phyloP scores from a whole-genome alignment of 495 filamentous ascomycete species.

The Melanomma pulvis-pyrius region DNA sequence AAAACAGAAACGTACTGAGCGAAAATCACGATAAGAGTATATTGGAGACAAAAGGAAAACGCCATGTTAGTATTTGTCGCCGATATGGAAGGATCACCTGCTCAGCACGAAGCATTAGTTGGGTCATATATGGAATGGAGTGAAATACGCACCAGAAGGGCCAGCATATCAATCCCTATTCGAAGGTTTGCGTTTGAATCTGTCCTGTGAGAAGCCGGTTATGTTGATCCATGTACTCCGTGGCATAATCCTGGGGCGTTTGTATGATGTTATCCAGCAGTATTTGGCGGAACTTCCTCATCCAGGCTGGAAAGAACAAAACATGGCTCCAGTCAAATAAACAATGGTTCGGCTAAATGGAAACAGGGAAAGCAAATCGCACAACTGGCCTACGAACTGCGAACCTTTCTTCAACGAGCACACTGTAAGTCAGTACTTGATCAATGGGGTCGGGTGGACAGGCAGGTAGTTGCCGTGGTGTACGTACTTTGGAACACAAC shows the following conservation, averaged over 20 bases:
- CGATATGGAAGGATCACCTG: not conserved
- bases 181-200: not conserved
- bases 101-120: not conserved
- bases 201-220: not conserved
- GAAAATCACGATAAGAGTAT: slow-evolving; percentile 4
- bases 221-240: not conserved
- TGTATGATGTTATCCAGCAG: not conserved
- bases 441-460: slow-evolving; percentile 23
- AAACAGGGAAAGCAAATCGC: slow-evolving; percentile 24
- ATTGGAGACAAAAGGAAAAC: slow-evolving; percentile 25
- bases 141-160: slow-evolving; percentile 4
- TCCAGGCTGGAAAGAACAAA: not conserved
- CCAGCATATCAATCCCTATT: not conserved
- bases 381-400: not conserved
- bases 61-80: slow-evolving; percentile 30
- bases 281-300: not conserved
- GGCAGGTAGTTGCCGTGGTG: slow-evolving; percentile 23
- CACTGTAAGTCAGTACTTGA: slow-evolving; percentile 34
- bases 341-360: not conserved
- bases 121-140: not conserved
- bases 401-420: slow-evolving; percentile 21
- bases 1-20: slow-evolving; percentile 7
- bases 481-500: slow-evolving; percentile 33
- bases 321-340: slow-evolving; percentile 1
- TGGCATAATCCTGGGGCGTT: not conserved